These are phyloP conservation scores for Fusarium heterosporum DNA, from an alignment of 2,329 filamentous ascomycete genomes.

Conservation along the genomic window DNA sequence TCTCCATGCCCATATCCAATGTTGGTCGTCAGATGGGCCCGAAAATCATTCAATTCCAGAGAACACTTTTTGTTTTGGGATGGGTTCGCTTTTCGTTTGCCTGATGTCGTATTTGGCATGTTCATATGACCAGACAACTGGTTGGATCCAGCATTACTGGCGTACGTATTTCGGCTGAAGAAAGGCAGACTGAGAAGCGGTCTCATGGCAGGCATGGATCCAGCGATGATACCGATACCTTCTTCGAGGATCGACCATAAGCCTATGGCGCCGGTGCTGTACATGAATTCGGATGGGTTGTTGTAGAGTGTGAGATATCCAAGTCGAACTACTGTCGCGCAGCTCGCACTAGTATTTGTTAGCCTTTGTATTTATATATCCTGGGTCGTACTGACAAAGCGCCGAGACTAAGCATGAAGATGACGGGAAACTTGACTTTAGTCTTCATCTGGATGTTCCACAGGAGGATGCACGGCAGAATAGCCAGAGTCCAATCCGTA, in stretches of 20 bases:
- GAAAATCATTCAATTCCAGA: slow-evolving; percentile 18
- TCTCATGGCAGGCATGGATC: slow-evolving; percentile 40
- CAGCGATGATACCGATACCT: slow-evolving; percentile 43
- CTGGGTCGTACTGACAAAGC: slow-evolving; percentile 27
- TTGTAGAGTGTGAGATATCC: slow-evolving; percentile 40
- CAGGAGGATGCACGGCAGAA: slow-evolving; percentile 43
- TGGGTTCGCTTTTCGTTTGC: not conserved
- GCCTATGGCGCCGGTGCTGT: slow-evolving; percentile 40
- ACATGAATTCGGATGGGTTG: slow-evolving; percentile 40
- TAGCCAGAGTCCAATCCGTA: slow-evolving; percentile 45
- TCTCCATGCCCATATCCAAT: slow-evolving; percentile 8
- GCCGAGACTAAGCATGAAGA: slow-evolving; percentile 37
- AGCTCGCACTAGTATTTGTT: slow-evolving; percentile 32
- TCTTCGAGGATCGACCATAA: slow-evolving; percentile 42
- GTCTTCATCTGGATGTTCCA: slow-evolving; percentile 47
- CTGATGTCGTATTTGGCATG: not conserved
- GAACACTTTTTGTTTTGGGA: not conserved
- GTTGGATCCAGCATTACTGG: slow-evolving; percentile 13
- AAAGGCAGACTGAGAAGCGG: slow-evolving; percentile 36
- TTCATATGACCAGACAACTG: slow-evolving; percentile 11
- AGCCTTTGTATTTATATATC: not conserved
- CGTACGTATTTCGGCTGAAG: slow-evolving; percentile 27
- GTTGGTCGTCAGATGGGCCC: not conserved
- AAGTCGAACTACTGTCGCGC: slow-evolving; percentile 40
- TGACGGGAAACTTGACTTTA: slow-evolving; percentile 39